Base-by-base conservation (phyloP, 2,329 filamentous ascomycete species). In the Apiospora sp. region DNA sequence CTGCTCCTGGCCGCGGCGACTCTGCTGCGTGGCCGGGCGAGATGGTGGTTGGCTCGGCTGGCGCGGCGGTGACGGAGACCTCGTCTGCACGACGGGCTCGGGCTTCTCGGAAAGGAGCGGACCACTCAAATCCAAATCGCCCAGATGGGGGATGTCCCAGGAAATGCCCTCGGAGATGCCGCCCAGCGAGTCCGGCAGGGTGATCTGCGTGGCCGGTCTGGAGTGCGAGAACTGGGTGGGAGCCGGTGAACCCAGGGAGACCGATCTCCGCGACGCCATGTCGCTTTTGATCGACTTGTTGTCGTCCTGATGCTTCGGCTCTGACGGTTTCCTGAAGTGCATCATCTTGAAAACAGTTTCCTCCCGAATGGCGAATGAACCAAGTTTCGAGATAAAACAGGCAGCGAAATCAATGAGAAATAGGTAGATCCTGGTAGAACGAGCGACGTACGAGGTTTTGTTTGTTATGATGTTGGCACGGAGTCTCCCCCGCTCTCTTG, bases 251-350 rank as follows among this genome's bases (percentile, higher is more conserved):
- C 54, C 54, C 5, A 61, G 54, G 30, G 54, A 61, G 22, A 61
- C 30, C 30, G 54, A 61, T 19, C 34, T 34, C 54, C 54, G 10
- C 30, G 54, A 22, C 30, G 54, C 30, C 54, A 61, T 61, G 14
- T 54, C 24, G 51, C 51, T 58, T 34, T 7, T 37, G 30, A 16
- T 3, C 22, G 30, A 22, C 16, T n/a, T 61, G 16, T 12, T 37
- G 16, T 61, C 54, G 7, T 34, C 51, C 12, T 54, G 51, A 6
- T 54, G 51, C 16, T 37, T 61, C 27, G 30, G 16, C 30, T 37
- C 51, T 14, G 54, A 61, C 22, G 54, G 30, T 37, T 61, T 61
- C 54, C 54, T 19, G 27, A 61, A 61, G 34, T 61, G 54, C 54
- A 51, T 51, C n/a, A 37, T 49, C 10, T n/a, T 61, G 30, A 10